These are phyloP conservation scores for Paracamarosporium sp. DNA, from an alignment of 2,329 filamentous ascomycete species.

Conservation along the genomic window DNA sequence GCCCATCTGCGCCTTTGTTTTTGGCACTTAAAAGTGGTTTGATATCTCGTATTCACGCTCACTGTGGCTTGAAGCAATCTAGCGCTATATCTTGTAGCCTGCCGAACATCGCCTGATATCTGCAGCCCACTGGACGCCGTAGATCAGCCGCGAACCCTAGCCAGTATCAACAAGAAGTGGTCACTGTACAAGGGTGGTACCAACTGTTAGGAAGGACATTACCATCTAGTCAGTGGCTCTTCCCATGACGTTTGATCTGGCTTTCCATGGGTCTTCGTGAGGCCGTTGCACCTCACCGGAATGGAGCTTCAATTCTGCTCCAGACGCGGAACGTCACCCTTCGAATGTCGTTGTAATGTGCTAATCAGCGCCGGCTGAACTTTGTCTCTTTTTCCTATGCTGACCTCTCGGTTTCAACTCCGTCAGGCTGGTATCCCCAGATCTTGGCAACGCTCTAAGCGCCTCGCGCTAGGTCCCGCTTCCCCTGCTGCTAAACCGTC, in stretches of 20 bases:
- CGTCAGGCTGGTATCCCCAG: neutral
- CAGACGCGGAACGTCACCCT: neutral
- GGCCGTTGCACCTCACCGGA: no score
- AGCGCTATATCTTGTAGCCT: neutral
- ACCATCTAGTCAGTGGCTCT: neutral
- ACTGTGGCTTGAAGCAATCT: neutral
- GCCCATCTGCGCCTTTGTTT: no score
- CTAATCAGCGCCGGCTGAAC: neutral
- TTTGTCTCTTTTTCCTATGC: neutral
- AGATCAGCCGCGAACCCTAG: no score
- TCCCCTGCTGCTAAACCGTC: neutral
- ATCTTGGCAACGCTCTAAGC: slow-evolving; percentile 11
- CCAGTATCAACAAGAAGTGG: neutral
- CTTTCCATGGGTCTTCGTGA: no score
- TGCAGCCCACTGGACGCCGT: neutral
- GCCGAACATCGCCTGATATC: neutral
- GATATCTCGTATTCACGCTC: neutral
- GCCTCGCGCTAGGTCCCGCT: slow-evolving; percentile 3
- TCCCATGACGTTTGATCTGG: no score
- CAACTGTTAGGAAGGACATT: neutral
- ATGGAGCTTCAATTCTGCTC: neutral
- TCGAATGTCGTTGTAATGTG: neutral
- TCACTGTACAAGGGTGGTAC: neutral
- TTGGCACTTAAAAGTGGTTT: neutral
- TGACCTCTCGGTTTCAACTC: slow-evolving; percentile 6